These are phyloP conservation scores for Knufia petricola DNA, from an alignment of 2,329 filamentous ascomycete genomes.

Conservation along the genomic window DNA sequence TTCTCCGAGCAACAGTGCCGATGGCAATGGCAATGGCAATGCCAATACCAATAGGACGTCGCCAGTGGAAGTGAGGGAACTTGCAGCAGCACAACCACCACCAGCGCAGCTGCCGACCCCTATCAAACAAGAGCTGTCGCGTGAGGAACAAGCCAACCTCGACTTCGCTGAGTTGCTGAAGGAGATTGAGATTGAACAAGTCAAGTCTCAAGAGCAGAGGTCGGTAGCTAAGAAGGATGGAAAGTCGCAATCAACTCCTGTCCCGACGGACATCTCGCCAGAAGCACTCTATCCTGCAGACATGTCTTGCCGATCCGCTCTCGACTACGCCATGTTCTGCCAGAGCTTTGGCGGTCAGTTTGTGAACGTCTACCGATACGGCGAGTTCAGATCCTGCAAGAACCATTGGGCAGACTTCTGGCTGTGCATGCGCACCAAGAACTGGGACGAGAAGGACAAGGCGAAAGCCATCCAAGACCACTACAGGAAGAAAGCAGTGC, in stretches of 20 bases:
- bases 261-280: conserved; percentile 38
- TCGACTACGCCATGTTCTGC: conserved; percentile 92
- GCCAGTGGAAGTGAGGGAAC: neutral
- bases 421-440: conserved; percentile 87
- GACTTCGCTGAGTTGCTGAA: conserved; percentile 47
- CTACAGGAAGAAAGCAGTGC: conserved; percentile 57
- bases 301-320: conserved; percentile 83
- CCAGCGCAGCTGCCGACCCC: conserved; percentile 16
- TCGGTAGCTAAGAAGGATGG: conserved; percentile 7
- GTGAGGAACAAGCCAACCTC: conserved; percentile 42
- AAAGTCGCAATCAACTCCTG: conserved; percentile 18
- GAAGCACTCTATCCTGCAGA: conserved; percentile 65
- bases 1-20: neutral
- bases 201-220: conserved; percentile 10
- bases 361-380: conserved; percentile 82
- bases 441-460: conserved; percentile 50
- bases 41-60: too few relatives aligned
- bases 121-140: conserved; percentile 27
- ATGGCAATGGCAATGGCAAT: too few relatives aligned
- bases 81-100: conserved; percentile 9
- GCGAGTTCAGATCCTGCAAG: conserved; percentile 63
- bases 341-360: conserved; percentile 80
- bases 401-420: conserved; percentile 91
- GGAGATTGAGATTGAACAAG: conserved; percentile 33
- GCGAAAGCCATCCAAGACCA: conserved; percentile 53